Conservation (phyloP, 176 grass and related monocot species). For the Rhipidocladum racemiflorum region DNA sequence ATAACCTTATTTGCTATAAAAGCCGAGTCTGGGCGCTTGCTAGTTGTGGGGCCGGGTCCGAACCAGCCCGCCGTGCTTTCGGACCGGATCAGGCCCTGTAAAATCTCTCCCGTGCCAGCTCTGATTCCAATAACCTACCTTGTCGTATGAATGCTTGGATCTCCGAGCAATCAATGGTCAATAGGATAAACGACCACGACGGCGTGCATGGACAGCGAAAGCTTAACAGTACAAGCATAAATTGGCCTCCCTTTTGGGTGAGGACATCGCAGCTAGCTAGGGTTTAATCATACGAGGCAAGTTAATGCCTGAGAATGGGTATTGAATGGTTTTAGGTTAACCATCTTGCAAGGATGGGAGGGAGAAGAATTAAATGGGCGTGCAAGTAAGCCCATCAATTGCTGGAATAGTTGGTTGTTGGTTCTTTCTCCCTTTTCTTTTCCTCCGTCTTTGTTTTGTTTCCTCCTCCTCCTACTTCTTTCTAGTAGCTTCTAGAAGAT, state of each 20-base stretch:
- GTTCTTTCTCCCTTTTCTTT: neutral
- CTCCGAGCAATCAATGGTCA: conserved; percentile 19
- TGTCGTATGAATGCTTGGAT: neutral
- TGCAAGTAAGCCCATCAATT: conserved; percentile 39
- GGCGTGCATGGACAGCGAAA: neutral
- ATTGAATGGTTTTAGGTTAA: conserved; percentile 43
- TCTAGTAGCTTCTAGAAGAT: conserved; percentile 33
- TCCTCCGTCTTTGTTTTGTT: neutral
- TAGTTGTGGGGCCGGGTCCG: too few species aligned
- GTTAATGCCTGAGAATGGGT: conserved; percentile 18
- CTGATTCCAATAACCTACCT: conserved; percentile 7
- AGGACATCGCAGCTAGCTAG: conserved; percentile 15
- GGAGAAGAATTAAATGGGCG: conserved; percentile 21
- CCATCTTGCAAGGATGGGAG: conserved; percentile 24
- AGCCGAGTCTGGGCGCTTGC: too few species aligned
- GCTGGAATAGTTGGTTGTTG: conserved; percentile 44
- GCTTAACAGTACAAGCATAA: conserved; percentile 13
- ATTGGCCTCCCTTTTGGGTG: conserved; percentile 47
- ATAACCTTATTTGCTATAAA: too few species aligned
- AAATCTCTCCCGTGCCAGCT: too few species aligned
- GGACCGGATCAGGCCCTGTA: too few species aligned
- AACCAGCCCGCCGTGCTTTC: too few species aligned
- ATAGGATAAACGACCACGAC: neutral
- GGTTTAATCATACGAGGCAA: conserved; percentile 34
- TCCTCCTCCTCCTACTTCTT: neutral